These are phyloP conservation scores for Trichoderma citrinoviride DNA, from an alignment of 2,329 filamentous ascomycete species.

Conservation along the genomic window DNA sequence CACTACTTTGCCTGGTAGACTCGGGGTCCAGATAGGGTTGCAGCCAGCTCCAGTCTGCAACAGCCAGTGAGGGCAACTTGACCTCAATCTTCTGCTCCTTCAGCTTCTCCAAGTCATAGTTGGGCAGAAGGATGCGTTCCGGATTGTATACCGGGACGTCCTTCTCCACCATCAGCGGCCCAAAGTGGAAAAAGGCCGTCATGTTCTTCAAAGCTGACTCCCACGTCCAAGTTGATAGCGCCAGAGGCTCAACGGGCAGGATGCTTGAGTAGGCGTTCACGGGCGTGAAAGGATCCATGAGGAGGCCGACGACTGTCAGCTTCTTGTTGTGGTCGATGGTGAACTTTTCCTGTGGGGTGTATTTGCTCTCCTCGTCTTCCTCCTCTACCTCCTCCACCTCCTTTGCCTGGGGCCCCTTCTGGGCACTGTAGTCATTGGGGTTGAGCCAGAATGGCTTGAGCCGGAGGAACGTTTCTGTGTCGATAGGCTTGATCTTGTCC, in stretches of 20 bases:
- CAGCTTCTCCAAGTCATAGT: too few relatives aligned
- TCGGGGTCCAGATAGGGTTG: too few relatives aligned
- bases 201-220: constrained; percentile 38
- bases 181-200: constrained; percentile 41
- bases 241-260: constrained; percentile 31
- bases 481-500: background rate
- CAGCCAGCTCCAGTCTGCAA: too few relatives aligned
- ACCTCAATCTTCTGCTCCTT: too few relatives aligned
- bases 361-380: constrained; percentile 4
- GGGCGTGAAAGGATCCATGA: constrained; percentile 40
- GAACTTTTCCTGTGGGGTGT: background rate
- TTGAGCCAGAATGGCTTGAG: constrained; percentile 30
- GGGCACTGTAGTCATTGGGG: background rate
- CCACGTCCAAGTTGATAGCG: constrained; percentile 39
- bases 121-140: too few relatives aligned
- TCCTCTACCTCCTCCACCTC: background rate
- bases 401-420: background rate
- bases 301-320: constrained; percentile 27
- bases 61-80: too few relatives aligned
- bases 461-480: constrained; percentile 26
- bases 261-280: constrained; percentile 36
- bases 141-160: background rate
- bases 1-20: background rate
- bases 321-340: background rate
- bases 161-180: constrained; percentile 28